phyloP scores from a whole-genome alignment of 202 grass and related monocot genomes.

The Musa balbisiana region DNA sequence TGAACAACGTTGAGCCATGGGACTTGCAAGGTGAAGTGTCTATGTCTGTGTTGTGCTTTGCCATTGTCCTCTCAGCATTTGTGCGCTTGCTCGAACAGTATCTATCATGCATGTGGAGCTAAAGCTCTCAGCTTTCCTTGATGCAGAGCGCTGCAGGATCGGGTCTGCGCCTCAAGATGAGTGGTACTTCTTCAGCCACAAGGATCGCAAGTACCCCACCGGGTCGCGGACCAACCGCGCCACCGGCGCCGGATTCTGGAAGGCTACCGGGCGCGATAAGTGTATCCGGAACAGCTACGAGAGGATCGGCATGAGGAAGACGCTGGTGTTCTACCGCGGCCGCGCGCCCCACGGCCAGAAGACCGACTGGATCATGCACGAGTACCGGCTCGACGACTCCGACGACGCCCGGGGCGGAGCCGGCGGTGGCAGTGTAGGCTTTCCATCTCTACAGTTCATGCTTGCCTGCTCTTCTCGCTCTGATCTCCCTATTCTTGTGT shows the following conservation, averaged over 20 bases:
- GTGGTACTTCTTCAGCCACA: slow-evolving; percentile 61
- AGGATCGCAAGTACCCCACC: slow-evolving; percentile 56
- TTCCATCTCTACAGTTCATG: background rate
- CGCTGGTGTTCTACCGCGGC: slow-evolving; percentile 95
- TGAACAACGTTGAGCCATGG: slow-evolving; percentile 99
- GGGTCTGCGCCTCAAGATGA: slow-evolving; percentile 79
- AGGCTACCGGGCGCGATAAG: slow-evolving; percentile 95
- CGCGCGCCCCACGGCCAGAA: slow-evolving; percentile 88
- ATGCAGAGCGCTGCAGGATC: slow-evolving; percentile 77
- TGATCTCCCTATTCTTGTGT: background rate
- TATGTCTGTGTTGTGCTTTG: too few relatives aligned
- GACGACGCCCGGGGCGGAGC: slow-evolving; percentile 43
- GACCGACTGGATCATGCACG: slow-evolving; percentile 55
- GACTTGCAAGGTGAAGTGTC: slow-evolving; percentile 71
- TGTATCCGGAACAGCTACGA: slow-evolving; percentile 93
- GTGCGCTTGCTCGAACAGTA: too few relatives aligned
- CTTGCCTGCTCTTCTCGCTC: background rate
- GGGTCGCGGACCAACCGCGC: slow-evolving; percentile 91
- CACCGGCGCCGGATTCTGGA: slow-evolving; percentile 89
- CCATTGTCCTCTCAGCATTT: too few relatives aligned
- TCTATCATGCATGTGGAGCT: too few relatives aligned
- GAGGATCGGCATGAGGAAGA: slow-evolving; percentile 99
- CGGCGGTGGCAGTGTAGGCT: slow-evolving; percentile 36
- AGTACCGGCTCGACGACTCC: slow-evolving; percentile 48
- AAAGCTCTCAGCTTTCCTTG: background rate